These are phyloP conservation scores for Pythium apleroticum DNA, from an alignment of 352 stramenopile species.

Conservation along the genomic window DNA sequence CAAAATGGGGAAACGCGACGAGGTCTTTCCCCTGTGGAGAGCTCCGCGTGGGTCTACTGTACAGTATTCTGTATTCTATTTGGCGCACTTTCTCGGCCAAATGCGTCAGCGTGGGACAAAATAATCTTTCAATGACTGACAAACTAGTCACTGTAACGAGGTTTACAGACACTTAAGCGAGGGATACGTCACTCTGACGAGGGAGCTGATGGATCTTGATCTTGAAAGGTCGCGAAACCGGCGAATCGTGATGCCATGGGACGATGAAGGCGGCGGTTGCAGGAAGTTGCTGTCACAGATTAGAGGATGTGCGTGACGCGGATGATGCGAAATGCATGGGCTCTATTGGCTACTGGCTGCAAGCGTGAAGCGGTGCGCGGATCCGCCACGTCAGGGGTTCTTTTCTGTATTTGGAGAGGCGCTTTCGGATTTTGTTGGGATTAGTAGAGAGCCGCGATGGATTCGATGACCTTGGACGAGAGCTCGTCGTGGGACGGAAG, in stretches of 20 bases:
- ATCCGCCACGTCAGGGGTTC: background rate
- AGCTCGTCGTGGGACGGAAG: conserved; percentile 65
- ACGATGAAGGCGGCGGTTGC: conserved; percentile 21
- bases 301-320: background rate
- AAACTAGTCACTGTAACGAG: background rate
- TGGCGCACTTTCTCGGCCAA: background rate
- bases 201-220: conserved; percentile 11
- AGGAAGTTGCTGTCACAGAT: conserved; percentile 11
- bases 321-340: background rate
- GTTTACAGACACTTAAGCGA: background rate
- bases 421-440: background rate
- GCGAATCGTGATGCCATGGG: conserved; percentile 33
- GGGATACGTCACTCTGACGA: conserved; percentile 2
- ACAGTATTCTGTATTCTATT: too few relatives aligned
- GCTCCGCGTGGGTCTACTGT: too few relatives aligned
- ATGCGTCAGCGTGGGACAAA: background rate
- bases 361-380: background rate
- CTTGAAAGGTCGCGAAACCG: conserved; percentile 22
- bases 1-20: background rate
- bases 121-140: background rate
- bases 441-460: conserved; percentile 47
- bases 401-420: background rate
- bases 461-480: conserved; percentile 47
- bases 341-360: background rate
- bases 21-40: background rate